Percentiles rank a stretch among this genome's conserved stretches.
These are phyloP conservation scores for Macrocybe gigantea DNA, from an alignment of 768 basidiomycete species.

Conservation along the genomic window DNA sequence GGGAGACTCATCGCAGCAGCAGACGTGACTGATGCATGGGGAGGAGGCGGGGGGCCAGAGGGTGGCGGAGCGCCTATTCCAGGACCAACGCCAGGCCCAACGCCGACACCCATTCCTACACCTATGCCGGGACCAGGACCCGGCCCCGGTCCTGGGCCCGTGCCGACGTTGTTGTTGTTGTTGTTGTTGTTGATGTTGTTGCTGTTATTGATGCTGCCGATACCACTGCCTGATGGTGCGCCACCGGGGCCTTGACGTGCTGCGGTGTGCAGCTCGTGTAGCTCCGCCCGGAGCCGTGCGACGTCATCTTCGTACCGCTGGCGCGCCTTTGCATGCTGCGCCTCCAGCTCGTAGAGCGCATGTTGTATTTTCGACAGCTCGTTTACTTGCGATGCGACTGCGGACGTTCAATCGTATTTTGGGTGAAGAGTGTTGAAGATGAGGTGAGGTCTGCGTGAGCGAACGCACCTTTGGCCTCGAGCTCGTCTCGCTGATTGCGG, in stretches of 20 bases:
- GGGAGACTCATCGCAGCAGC: not conserved
- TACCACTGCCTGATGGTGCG: constrained; percentile 11
- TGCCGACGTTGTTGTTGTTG: too few relatives aligned
- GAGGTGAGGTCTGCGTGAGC: not conserved
- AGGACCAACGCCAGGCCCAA: constrained; percentile 2
- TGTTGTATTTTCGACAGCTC: constrained; percentile 89
- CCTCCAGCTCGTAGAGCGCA: constrained; percentile 87
- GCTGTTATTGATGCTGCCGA: too few relatives aligned
- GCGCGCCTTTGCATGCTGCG: constrained; percentile 80
- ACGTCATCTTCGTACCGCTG: constrained; percentile 87
- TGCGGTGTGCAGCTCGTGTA: constrained; percentile 32
- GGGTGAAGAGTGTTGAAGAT: not conserved
- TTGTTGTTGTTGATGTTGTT: too few relatives aligned
- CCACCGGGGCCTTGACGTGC: constrained; percentile 6
- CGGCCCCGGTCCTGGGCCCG: too few relatives aligned
- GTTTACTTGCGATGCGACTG: constrained; percentile 79
- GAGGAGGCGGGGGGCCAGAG: not conserved
- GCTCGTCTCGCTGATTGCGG: constrained; percentile 84
- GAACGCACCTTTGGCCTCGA: constrained; percentile 76
- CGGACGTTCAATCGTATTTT: not conserved
- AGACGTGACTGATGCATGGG: not conserved
- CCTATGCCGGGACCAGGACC: too few relatives aligned
- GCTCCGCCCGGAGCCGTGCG: constrained; percentile 60
- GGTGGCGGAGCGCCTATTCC: not conserved
- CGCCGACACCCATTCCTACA: too few relatives aligned